A percentile compares a stretch with the other conserved stretches of the same genome.
Conservation (phyloP, 352 stramenopile genomes). For the Phytopythium aichiense region DNA sequence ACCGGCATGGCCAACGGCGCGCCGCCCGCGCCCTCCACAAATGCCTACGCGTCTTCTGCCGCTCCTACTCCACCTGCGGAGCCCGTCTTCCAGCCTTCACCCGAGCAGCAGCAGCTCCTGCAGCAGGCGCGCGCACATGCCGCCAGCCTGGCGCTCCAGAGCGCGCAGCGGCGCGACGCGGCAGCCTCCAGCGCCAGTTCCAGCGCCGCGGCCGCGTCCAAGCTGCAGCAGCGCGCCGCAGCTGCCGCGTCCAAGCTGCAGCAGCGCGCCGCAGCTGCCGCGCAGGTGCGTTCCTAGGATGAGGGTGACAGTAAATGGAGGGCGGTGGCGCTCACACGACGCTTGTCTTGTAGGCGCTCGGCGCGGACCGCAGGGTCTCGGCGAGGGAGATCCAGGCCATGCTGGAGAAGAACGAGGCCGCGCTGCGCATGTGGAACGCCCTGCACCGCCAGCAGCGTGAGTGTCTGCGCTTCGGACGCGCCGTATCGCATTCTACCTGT, state of each 20-base stretch:
- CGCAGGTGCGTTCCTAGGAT: conserved; percentile 27
- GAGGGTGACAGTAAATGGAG: background rate
- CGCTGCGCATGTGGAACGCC: conserved; percentile 65
- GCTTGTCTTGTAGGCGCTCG: conserved; percentile 20
- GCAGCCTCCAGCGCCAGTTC: background rate
- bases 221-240: conserved; percentile 61
- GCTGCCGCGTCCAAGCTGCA: conserved; percentile 31
- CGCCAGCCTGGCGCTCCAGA: conserved; percentile 7
- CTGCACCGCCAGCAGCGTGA: conserved; percentile 75
- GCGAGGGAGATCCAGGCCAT: conserved; percentile 70
- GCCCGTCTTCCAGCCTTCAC: conserved; percentile 3
- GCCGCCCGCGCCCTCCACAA: background rate
- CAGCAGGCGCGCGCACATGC: conserved; percentile 9
- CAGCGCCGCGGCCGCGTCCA: conserved; percentile 4
- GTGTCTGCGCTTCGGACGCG: conserved; percentile 6
- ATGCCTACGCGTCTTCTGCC: background rate
- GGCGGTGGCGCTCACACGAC: background rate
- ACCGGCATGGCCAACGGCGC: conserved; percentile 5
- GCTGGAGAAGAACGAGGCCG: conserved; percentile 85
- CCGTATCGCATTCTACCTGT: background rate
- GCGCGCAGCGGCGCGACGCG: background rate
- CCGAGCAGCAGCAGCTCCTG: conserved; percentile 8
- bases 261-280: conserved; percentile 53
- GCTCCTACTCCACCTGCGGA: background rate
- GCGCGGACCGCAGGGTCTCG: conserved; percentile 47